Base-by-base conservation (phyloP, 2,329 filamentous ascomycete species). In the Periconia sp. region DNA sequence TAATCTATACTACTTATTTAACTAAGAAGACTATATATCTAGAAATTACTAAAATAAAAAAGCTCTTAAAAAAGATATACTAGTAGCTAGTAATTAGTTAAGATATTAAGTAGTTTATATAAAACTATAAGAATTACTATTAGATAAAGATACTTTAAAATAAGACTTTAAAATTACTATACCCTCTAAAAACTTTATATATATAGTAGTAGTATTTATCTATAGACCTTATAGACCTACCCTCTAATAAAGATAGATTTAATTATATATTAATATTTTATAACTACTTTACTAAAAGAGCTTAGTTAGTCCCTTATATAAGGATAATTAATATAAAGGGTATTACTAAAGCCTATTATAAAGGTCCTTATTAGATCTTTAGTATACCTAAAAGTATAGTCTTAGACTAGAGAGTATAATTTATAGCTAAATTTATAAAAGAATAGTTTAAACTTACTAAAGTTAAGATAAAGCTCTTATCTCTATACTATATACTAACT, bases 381-480 rank as follows among this genome's bases (percentile, higher is more conserved):
- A 25, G 23, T 16, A 22, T 21, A 19, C 28, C 17, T 4, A 16
- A 32, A n/a, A 40, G 15, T 32, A 40, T 40, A 7, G 17, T 38
- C 4, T 40, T 28, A 21, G 16, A 40, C 13, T 40, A 29, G 5
- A 15, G 36, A 3, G n/a, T 15, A 5, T 31, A 39, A 17, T 39
- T 39, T 39, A 28, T 39, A 4, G 29, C 19, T 30, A 39, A 25
- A 17, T 39, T 39, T 19, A 29, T 23, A 19, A 21, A 12, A 11
- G 18, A 40, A 24, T 24, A 31, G 12, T 31, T 12, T 40, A 18
- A 32, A n/a, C 29, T 40, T 32, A 31, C 32, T 10, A 17, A 22
- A 13, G 16, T 32, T 5, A 31, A 31, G n/a, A n/a, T 31, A 15
- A 23, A 32, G 12, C 19, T 32, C 5, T 40, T 16, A 21, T 31